Conservation (phyloP, 768 basidiomycete species). For the Pholiota microspora region DNA sequence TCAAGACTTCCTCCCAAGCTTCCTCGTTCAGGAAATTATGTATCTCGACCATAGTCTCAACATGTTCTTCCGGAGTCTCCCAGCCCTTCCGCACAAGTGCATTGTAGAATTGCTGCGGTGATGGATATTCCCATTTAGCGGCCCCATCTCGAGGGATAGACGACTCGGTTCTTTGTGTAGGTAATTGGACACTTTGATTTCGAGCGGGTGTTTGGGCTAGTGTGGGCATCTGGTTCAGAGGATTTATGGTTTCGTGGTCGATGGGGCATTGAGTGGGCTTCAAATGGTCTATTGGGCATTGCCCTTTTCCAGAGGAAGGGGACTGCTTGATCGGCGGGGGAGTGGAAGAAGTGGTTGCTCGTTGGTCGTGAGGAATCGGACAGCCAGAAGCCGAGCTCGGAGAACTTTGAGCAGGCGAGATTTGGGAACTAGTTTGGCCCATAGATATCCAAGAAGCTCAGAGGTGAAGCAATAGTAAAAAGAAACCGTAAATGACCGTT, state of each 20-base stretch:
- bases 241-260: conserved; percentile 58
- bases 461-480: neutral
- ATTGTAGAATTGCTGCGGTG: conserved; percentile 97
- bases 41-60: conserved; percentile 97
- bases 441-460: conserved; percentile 18
- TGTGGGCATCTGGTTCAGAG: conserved; percentile 86
- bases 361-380: conserved; percentile 37
- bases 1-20: conserved; percentile 92
- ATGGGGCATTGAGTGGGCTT: conserved; percentile 60
- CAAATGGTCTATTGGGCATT: conserved; percentile 46
- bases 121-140: conserved; percentile 90
- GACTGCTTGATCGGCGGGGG: conserved; percentile 20
- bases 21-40: conserved; percentile 98
- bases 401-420: conserved; percentile 16
- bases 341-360: conserved; percentile 14
- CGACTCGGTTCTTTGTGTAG: conserved; percentile 73
- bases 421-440: conserved; percentile 48
- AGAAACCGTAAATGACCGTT: neutral
- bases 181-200: conserved; percentile 56
- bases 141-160: conserved; percentile 76
- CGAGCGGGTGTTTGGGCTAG: conserved; percentile 68
- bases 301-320: conserved; percentile 18
- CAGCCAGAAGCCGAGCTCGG: conserved; percentile 28
- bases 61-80: conserved; percentile 95
- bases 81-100: conserved; percentile 94